Evolutionary conservation across 2,329 filamentous ascomycete species (phyloP), one percentile per base, ranked within the genome.

Genomic region (Phoma herbarum): DNA sequence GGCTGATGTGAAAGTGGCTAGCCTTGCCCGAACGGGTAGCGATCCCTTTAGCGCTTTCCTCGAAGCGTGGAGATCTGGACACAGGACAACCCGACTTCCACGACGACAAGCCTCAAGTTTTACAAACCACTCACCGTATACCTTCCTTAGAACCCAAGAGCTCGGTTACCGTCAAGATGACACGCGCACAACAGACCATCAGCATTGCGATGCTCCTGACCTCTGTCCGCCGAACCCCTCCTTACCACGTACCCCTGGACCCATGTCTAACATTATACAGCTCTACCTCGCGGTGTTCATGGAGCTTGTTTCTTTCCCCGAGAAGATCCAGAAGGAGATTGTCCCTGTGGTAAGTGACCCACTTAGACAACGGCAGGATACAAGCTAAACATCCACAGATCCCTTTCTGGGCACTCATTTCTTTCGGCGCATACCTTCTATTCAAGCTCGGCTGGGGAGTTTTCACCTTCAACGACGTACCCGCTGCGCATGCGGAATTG

Each of bases 381-480:
- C 6, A 61, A 44, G 11, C 62, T 69, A 25, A 69, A 44, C 29
- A 45, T 23, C 11, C 11, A 8, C 50, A 97, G 93, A 86, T 98
- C 46, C 95, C 95, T 56, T 91, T 97, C 82, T 99, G 94, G 91
- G 88, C 87, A 45, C 84, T 98, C 69, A 91, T 99, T 66, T 88
- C 91, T 22, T 93, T 98, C 75, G 95, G 93, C 79, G 90, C 93
- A 63, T 93, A 93, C 80, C 89, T 99, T 20, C 89, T 99, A 65
- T 92, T 90, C 82, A 92, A 92, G 70, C 90, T 99, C 62, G 95
- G 95, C 71, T 90, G 88, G 82, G 95, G 95, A 65, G 91, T 99
- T 70, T 84, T 97, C 76, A 97, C 92, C 57, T 99, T 99, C 85
- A 95, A 97, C 83, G 93, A 98, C 79, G 92, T 96, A 47, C 93